These are phyloP conservation scores for Eutrema japonicum DNA, from an alignment of 345 rosid species.

Conservation along the genomic window DNA sequence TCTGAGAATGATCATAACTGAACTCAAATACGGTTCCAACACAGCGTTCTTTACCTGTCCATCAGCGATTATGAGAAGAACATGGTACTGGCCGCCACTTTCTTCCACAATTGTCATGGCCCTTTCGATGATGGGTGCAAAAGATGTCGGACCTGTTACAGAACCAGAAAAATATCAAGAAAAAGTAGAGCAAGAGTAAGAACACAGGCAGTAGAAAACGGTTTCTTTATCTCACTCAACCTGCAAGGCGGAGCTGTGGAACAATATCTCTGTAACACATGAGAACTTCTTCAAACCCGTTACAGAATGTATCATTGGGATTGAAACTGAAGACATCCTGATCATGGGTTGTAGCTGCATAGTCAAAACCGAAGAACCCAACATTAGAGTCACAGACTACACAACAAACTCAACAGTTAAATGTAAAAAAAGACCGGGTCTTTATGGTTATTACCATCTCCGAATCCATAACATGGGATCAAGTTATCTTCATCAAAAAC, in stretches of 20 bases:
- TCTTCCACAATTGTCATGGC: conserved; percentile 83
- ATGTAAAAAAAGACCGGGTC: neutral
- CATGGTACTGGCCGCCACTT: conserved; percentile 92
- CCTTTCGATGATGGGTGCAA: conserved; percentile 88
- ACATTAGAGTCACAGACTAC: conserved; percentile 29
- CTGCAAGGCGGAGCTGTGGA: conserved; percentile 86
- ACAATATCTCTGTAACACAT: conserved; percentile 72
- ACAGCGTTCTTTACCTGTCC: conserved; percentile 63
- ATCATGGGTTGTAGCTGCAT: conserved; percentile 87
- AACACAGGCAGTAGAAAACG: conserved; percentile 15
- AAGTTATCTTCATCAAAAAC: conserved; percentile 82
- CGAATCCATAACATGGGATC: conserved; percentile 88
- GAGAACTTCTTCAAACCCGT: conserved; percentile 92
- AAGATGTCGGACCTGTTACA: conserved; percentile 83
- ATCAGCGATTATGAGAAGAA: conserved; percentile 87
- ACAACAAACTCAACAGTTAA: neutral
- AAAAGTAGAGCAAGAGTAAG: conserved; percentile 24
- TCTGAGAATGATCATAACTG: neutral
- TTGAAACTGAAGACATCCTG: conserved; percentile 89
- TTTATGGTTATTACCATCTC: conserved; percentile 55
- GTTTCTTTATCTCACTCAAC: conserved; percentile 37
- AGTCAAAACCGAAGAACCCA: conserved; percentile 12
- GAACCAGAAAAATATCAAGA: conserved; percentile 16
- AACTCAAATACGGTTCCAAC: conserved; percentile 4
- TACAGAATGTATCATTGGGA: conserved; percentile 62